Conservation (phyloP, 768 basidiomycete genomes). For the Naematelia aurantialba region DNA sequence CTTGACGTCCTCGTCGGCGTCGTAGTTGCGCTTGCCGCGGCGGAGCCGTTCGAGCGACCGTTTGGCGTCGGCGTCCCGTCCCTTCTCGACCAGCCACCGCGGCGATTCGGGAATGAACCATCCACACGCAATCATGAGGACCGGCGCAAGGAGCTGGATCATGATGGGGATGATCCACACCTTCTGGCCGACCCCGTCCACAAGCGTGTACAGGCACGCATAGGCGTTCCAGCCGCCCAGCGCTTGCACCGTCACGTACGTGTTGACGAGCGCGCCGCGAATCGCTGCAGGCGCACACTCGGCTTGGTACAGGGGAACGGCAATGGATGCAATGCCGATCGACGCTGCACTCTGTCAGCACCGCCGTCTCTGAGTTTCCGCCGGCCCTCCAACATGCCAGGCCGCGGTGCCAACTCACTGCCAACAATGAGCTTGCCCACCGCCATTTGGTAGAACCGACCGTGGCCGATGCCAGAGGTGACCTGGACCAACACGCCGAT, state of each 20-base stretch:
- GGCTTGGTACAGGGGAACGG: constrained; percentile 74
- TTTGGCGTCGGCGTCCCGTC: constrained; percentile 7
- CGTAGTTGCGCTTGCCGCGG: not conserved
- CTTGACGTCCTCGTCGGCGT: not conserved
- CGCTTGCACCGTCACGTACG: constrained; percentile 4
- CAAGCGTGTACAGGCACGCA: not conserved
- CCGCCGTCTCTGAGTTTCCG: no score
- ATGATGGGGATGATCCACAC: constrained; percentile 11
- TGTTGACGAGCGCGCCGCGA: constrained; percentile 7
- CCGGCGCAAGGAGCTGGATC: constrained; percentile 5
- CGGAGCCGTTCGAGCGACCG: not conserved
- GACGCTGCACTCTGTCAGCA: no score
- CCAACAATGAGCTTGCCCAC: constrained; percentile 32
- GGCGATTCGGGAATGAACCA: constrained; percentile 13
- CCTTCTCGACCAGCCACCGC: constrained; percentile 9
- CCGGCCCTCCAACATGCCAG: no score
- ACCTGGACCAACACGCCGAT: constrained; percentile 3
- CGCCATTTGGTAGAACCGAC: constrained; percentile 6
- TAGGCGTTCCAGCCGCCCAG: constrained; percentile 2
- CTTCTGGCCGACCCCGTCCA: not conserved
- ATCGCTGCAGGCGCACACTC: constrained; percentile 50
- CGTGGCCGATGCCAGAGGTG: not conserved
- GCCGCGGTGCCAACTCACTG: constrained; percentile 15
- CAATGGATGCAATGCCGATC: constrained; percentile 47
- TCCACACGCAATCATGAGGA: constrained; percentile 1